phyloP scores from a whole-genome alignment of 2,329 filamentous ascomycete genomes.

The Capronia coronata region DNA sequence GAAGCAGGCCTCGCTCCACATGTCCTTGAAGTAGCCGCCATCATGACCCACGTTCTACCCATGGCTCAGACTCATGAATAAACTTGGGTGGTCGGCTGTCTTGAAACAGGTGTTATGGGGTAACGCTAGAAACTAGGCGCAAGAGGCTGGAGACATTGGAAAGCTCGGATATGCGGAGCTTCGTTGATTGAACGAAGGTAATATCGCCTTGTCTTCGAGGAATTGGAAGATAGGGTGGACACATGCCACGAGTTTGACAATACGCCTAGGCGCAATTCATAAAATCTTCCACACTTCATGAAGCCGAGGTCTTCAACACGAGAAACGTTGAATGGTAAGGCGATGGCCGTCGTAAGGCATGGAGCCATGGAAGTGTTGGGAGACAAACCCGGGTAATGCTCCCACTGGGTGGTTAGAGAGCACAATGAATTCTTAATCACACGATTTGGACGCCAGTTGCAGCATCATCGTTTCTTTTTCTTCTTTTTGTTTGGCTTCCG shows the following conservation, averaged over 20 bases:
- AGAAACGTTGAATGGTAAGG: too few relatives aligned
- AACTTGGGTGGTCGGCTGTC: too few relatives aligned
- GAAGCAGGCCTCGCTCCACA: too few relatives aligned
- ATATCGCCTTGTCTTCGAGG: conserved; percentile 59
- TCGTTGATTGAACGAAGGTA: conserved; percentile 54
- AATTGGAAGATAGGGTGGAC: conserved; percentile 58
- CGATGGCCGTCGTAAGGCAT: too few relatives aligned
- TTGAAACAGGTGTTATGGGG: too few relatives aligned
- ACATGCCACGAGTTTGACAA: too few relatives aligned
- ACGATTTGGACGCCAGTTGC: background rate
- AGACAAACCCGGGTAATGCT: conserved; percentile 54
- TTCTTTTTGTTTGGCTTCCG: conserved; percentile 44
- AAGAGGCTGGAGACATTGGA: too few relatives aligned
- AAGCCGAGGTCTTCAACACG: too few relatives aligned
- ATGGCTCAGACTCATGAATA: too few relatives aligned
- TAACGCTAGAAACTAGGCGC: too few relatives aligned
- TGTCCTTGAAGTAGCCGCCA: too few relatives aligned
- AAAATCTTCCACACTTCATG: conserved; percentile 69
- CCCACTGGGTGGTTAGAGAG: background rate
- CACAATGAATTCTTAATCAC: conserved; percentile 1
- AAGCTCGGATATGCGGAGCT: conserved; percentile 41
- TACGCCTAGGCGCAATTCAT: background rate
- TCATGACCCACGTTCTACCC: too few relatives aligned
- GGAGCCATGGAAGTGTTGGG: conserved; percentile 56
- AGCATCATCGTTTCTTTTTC: conserved; percentile 38